Conservation (phyloP, 768 basidiomycete genomes). For the Mycena epipterygia region DNA sequence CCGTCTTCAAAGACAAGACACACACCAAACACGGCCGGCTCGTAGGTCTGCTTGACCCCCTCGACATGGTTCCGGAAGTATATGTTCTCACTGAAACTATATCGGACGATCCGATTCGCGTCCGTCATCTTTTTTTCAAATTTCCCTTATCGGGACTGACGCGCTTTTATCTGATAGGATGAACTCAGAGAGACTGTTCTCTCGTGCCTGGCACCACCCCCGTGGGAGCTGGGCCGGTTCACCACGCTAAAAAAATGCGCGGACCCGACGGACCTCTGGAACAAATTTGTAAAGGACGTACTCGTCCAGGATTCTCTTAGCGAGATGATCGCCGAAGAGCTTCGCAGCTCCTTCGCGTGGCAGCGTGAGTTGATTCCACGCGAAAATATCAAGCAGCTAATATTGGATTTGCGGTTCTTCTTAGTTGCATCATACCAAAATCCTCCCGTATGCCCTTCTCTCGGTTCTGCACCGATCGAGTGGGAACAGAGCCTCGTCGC, state of each 20-base stretch:
- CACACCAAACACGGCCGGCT: slow-evolving; percentile 52
- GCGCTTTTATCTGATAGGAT: slow-evolving; percentile 38
- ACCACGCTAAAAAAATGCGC: slow-evolving; percentile 41
- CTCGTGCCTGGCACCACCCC: slow-evolving; percentile 48
- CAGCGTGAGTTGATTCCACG: slow-evolving; percentile 50
- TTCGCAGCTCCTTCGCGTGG: slow-evolving; percentile 58
- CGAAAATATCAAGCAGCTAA: slow-evolving; percentile 9
- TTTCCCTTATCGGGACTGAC: background rate
- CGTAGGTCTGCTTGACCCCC: slow-evolving; percentile 66
- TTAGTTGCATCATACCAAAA: slow-evolving; percentile 54
- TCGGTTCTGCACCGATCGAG: slow-evolving; percentile 58
- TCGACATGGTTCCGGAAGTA: slow-evolving; percentile 67
- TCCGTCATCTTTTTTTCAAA: slow-evolving; percentile 18
- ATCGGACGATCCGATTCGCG: slow-evolving; percentile 26
- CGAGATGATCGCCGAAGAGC: slow-evolving; percentile 55
- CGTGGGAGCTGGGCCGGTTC: slow-evolving; percentile 55
- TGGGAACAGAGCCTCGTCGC: slow-evolving; percentile 73
- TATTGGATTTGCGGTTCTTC: background rate
- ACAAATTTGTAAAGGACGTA: slow-evolving; percentile 56
- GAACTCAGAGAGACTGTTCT: slow-evolving; percentile 46
- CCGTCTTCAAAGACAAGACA: slow-evolving; percentile 52
- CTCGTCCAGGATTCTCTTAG: slow-evolving; percentile 49
- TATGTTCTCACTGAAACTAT: slow-evolving; percentile 49
- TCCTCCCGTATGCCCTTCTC: slow-evolving; percentile 58
- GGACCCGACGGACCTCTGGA: slow-evolving; percentile 57